Evolutionary conservation across 2,329 filamentous ascomycete species (phyloP).

Genomic region (Pleurostoma richardsiae): DNA sequence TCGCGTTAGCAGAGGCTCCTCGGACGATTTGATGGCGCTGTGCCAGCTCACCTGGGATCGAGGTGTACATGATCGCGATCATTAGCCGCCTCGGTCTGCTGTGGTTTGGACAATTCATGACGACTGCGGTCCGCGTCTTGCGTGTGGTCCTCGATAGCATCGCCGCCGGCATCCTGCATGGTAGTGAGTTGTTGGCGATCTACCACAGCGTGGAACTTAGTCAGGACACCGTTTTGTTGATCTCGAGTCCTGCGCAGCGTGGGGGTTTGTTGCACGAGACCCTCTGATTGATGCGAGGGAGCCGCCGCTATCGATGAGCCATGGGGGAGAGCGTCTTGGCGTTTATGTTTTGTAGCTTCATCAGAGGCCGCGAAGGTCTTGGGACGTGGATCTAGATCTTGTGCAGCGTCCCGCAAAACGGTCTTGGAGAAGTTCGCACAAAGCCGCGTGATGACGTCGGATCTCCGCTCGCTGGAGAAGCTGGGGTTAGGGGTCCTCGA

Average conservation of each 20-base stretch:
- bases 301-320: background rate
- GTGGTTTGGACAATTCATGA: background rate
- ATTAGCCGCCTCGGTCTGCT: conserved; percentile 14
- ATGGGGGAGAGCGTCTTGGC: background rate
- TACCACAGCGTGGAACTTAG: too few species aligned
- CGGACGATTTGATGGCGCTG: background rate
- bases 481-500: too few species aligned
- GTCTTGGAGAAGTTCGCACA: too few species aligned
- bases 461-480: too few species aligned
- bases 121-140: conserved; percentile 7
- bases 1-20: background rate
- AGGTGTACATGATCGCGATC: conserved; percentile 33
- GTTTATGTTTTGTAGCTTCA: background rate
- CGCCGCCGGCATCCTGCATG: conserved; percentile 12
- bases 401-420: too few species aligned
- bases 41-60: conserved; percentile 32
- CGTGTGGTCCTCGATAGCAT: conserved; percentile 15
- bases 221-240: too few species aligned
- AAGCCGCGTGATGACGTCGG: too few species aligned
- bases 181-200: too few species aligned
- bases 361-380: too few species aligned
- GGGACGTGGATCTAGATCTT: too few species aligned
- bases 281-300: background rate
- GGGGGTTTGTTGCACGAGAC: background rate
- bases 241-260: too few species aligned